Conservation (phyloP, 805 yeast species). For the Spathaspora passalidarum region DNA sequence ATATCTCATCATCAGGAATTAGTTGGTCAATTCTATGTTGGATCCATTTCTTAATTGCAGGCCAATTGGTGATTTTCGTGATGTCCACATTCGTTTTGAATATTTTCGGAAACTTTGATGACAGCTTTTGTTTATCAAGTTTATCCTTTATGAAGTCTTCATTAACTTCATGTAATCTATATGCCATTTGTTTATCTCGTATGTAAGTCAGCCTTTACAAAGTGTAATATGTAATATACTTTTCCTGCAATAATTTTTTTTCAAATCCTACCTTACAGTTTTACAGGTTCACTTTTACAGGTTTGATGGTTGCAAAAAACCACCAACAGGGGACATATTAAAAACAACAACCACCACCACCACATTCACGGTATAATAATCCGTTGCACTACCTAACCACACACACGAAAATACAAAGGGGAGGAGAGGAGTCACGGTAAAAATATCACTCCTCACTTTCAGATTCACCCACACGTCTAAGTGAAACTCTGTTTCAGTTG, state of each 20-base stretch:
- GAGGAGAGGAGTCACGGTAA: neutral
- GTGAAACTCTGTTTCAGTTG: neutral
- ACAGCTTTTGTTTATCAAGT: constrained; percentile 10
- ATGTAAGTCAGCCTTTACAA: neutral
- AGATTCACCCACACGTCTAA: no score
- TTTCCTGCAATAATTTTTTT: neutral
- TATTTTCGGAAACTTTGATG: constrained; percentile 30
- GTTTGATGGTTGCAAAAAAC: constrained; percentile 5
- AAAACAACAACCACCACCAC: neutral
- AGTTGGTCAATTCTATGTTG: constrained; percentile 25
- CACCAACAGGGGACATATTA: neutral
- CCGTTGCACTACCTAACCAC: neutral
- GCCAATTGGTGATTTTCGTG: constrained; percentile 32
- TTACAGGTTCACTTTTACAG: constrained; percentile 4
- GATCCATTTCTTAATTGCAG: constrained; percentile 42
- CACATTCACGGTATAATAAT: neutral
- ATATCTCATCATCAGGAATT: constrained; percentile 52
- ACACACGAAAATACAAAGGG: neutral
- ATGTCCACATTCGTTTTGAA: constrained; percentile 27
- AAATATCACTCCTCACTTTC: neutral
- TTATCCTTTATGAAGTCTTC: constrained; percentile 11
- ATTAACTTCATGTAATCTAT: constrained; percentile 15
- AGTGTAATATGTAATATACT: no score
- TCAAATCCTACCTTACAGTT: neutral
- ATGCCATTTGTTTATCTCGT: constrained; percentile 13